Percentiles rank a stretch among this genome's conserved stretches.
Conservation (phyloP, 164 flowering plant genomes). For the Dillenia suffruticosa region DNA sequence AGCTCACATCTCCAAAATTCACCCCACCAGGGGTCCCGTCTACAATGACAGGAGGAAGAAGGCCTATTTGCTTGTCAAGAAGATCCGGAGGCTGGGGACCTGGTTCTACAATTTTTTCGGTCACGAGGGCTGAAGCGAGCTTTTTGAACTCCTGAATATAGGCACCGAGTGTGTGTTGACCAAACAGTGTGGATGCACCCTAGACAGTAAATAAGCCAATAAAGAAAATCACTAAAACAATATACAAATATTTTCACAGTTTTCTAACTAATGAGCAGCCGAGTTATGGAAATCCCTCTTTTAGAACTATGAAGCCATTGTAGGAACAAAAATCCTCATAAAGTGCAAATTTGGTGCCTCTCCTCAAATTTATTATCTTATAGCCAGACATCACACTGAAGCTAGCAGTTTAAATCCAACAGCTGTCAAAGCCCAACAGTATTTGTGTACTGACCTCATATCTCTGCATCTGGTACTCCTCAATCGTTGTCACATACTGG, state of each 20-base stretch:
- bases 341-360: too few relatives aligned
- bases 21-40: constrained; percentile 70
- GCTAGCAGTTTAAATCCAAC: too few relatives aligned
- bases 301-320: too few relatives aligned
- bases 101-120: constrained; percentile 36
- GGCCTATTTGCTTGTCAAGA: constrained; percentile 69
- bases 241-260: too few relatives aligned
- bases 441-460: constrained; percentile 66
- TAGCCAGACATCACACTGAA: too few relatives aligned
- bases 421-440: too few relatives aligned
- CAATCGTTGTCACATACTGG: constrained; percentile 89
- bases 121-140: constrained; percentile 66
- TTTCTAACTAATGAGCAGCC: too few relatives aligned
- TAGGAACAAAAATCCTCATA: too few relatives aligned
- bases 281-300: too few relatives aligned
- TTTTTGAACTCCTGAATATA: constrained; percentile 94
- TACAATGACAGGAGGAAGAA: constrained; percentile 74
- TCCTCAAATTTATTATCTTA: too few relatives aligned
- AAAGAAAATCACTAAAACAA: too few relatives aligned
- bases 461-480: constrained; percentile 90
- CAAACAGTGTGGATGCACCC: constrained; percentile 95
- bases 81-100: constrained; percentile 94
- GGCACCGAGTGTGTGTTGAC: constrained; percentile 89
- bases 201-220: constrained; percentile 9
- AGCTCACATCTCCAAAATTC: constrained; percentile 63